phyloP scores from a whole-genome alignment of 2,329 filamentous ascomycete genomes.

The Aspergillus sp. region DNA sequence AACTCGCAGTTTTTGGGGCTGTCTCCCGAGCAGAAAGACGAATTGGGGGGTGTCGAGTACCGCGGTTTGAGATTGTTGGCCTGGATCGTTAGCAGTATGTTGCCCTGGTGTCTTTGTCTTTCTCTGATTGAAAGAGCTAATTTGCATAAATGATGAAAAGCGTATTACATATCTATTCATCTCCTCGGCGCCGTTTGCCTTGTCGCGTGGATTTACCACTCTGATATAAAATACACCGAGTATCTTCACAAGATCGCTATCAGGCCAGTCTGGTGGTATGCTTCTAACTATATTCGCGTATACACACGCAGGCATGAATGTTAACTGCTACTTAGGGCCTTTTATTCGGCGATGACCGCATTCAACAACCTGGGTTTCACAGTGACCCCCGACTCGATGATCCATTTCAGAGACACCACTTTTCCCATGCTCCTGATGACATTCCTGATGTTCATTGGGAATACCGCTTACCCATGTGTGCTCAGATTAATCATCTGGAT shows the following conservation, averaged over 20 bases:
- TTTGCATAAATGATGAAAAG: too few species aligned
- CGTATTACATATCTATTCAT: slow-evolving; percentile 79
- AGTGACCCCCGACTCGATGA: slow-evolving; percentile 84
- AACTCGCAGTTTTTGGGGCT: too few species aligned
- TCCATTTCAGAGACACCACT: slow-evolving; percentile 66
- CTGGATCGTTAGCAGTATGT: slow-evolving; percentile 56
- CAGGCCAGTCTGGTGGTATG: too few species aligned
- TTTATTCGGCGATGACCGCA: slow-evolving; percentile 75
- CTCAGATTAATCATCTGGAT: slow-evolving; percentile 86
- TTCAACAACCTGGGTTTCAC: slow-evolving; percentile 91
- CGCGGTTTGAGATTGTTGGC: slow-evolving; percentile 75
- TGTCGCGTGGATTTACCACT: too few species aligned
- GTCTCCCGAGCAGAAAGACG: slow-evolving; percentile 88
- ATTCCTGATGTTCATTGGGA: slow-evolving; percentile 83
- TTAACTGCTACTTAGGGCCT: slow-evolving; percentile 88
- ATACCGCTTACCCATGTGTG: slow-evolving; percentile 89
- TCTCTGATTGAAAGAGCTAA: too few species aligned
- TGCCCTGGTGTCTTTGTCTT: too few species aligned
- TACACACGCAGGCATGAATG: slow-evolving; percentile 49
- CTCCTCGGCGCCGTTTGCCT: slow-evolving; percentile 60
- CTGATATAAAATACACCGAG: too few species aligned
- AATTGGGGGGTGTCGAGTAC: slow-evolving; percentile 90
- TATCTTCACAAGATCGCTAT: too few species aligned
- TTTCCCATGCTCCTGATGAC: slow-evolving; percentile 66
- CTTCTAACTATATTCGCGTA: slow-evolving; percentile 53